Percentiles rank a stretch among this genome's conserved stretches.
Evolutionary conservation across 2,329 filamentous ascomycete species (phyloP).

Genomic region (Fusarium praegraminearum): DNA sequence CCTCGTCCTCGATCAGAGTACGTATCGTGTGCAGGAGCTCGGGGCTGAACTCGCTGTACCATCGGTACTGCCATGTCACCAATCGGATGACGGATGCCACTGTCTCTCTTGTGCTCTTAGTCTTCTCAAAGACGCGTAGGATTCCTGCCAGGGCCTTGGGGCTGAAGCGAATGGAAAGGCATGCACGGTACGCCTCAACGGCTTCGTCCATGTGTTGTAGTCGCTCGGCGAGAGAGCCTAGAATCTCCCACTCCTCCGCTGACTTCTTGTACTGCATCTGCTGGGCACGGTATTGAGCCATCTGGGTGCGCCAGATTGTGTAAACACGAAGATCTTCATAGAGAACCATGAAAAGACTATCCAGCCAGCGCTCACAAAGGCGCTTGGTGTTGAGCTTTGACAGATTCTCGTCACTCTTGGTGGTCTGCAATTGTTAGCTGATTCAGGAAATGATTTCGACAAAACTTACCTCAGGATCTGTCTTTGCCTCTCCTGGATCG

Average conservation of each 20-base stretch:
- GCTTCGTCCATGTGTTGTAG: conserved; percentile 93
- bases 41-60: conserved; percentile 99
- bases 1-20: conserved; percentile 95
- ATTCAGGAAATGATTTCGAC: background rate
- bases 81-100: conserved; percentile 89
- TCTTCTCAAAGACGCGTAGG: conserved; percentile 80
- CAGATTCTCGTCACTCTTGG: conserved; percentile 77
- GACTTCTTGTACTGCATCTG: conserved; percentile 97
- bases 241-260: conserved; percentile 97
- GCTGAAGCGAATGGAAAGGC: conserved; percentile 88
- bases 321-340: conserved; percentile 98
- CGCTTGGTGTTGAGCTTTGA: conserved; percentile 97
- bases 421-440: conserved; percentile 59
- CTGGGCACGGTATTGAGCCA: conserved; percentile 94
- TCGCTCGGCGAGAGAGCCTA: conserved; percentile 91
- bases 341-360: conserved; percentile 98
- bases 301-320: conserved; percentile 98
- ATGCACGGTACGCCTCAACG: conserved; percentile 91
- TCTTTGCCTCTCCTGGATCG: conserved; percentile 78
- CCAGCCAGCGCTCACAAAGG: conserved; percentile 96
- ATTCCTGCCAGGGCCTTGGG: conserved; percentile 92
- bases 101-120: conserved; percentile 82
- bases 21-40: conserved; percentile 88
- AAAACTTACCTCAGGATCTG: conserved; percentile 73
- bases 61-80: conserved; percentile 98